Evolutionary conservation across 2,329 filamentous ascomycete species (phyloP).

Genomic region (Amphichorda felina): DNA sequence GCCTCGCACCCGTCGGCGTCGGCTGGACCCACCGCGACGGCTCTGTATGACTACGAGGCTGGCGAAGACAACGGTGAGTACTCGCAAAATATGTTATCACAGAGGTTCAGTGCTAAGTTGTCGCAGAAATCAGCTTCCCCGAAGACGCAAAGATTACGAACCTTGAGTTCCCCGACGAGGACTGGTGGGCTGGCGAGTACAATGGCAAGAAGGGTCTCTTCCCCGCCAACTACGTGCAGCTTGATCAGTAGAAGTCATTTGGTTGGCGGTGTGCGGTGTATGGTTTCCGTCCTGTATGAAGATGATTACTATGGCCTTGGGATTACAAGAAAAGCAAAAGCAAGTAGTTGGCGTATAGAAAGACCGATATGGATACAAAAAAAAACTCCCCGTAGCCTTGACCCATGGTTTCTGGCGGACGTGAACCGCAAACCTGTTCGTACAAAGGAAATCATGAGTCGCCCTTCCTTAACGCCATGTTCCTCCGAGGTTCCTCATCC

Average conservation of each 20-base stretch:
- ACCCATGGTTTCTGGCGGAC: too few species aligned
- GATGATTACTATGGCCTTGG: background rate
- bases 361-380: background rate
- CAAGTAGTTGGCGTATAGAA: constrained; percentile 1
- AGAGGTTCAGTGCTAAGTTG: too few species aligned
- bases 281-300: background rate
- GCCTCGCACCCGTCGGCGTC: constrained; percentile 23
- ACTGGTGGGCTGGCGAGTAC: constrained; percentile 95
- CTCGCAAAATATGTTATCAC: too few species aligned
- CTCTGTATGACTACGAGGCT: constrained; percentile 91
- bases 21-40: constrained; percentile 59
- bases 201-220: constrained; percentile 74
- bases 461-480: too few species aligned
- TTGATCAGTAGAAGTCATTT: constrained; percentile 25
- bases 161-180: constrained; percentile 92
- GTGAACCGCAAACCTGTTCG: too few species aligned
- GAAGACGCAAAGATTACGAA: constrained; percentile 75
- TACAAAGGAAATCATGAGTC: too few species aligned
- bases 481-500: too few species aligned
- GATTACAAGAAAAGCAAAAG: background rate
- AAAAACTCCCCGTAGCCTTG: too few species aligned
- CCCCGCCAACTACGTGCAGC: constrained; percentile 59
- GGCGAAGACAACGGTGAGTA: constrained; percentile 77
- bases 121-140: constrained; percentile 66
- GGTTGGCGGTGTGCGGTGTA: background rate